Evolutionary conservation across 768 basidiomycete genomes (phyloP).

Genomic region (Lactarius hengduanensis): DNA sequence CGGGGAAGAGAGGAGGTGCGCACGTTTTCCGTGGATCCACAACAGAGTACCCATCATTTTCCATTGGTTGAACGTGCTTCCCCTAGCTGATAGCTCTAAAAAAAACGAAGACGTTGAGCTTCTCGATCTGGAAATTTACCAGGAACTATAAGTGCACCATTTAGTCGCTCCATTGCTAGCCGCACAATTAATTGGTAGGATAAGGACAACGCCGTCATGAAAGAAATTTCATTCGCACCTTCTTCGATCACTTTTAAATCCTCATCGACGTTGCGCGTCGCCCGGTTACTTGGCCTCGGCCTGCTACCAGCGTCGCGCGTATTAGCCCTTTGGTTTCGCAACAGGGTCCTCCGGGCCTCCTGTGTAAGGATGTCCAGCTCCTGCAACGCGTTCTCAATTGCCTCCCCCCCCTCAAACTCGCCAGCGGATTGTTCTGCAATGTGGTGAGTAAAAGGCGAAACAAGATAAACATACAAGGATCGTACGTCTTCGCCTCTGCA

Average conservation of each 20-base stretch:
- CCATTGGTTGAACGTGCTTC: conserved; percentile 2
- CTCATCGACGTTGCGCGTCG: neutral
- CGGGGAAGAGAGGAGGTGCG: neutral
- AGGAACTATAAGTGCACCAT: neutral
- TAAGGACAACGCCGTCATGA: neutral
- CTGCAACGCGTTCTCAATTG: conserved; percentile 1
- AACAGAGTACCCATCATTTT: conserved; percentile 3
- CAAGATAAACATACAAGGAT: neutral
- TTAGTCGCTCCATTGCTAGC: neutral
- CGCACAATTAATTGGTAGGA: neutral
- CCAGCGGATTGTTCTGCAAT: neutral
- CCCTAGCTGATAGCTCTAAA: neutral
- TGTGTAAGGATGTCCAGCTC: neutral
- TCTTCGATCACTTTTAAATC: conserved; percentile 2
- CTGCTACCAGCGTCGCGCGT: neutral
- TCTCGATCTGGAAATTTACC: neutral
- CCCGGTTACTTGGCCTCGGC: neutral
- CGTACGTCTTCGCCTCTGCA: neutral
- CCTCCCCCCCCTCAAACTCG: neutral
- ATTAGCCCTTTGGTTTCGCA: neutral
- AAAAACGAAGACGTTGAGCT: neutral
- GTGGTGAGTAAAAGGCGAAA: neutral
- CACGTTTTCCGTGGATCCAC: conserved; percentile 11
- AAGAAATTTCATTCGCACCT: neutral
- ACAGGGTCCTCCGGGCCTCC: neutral